Conservation (phyloP, 108 stramenopile genomes). For the Stephanodiscus triporus region DNA sequence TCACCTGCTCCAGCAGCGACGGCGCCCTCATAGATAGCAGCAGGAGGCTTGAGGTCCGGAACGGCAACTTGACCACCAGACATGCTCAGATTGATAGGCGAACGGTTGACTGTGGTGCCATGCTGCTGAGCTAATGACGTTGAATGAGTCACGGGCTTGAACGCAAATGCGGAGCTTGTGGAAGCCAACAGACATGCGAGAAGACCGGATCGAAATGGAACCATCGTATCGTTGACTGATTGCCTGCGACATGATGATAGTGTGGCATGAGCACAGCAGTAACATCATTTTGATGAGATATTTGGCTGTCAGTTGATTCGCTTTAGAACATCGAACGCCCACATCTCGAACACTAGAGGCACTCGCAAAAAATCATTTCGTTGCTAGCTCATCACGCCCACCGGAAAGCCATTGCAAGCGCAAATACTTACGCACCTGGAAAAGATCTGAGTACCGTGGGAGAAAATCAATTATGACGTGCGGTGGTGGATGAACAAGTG, state of each 20-base stretch:
- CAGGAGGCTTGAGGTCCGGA: conserved; percentile 69
- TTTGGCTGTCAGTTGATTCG: neutral
- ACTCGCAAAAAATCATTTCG: too few relatives aligned
- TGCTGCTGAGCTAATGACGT: conserved; percentile 29
- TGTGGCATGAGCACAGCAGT: neutral
- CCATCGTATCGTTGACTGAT: conserved; percentile 14
- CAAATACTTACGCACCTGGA: too few relatives aligned
- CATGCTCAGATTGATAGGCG: conserved; percentile 54
- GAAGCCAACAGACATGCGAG: conserved; percentile 42
- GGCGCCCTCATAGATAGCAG: conserved; percentile 77
- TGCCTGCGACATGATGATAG: neutral
- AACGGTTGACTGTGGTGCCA: conserved; percentile 12
- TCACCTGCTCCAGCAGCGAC: conserved; percentile 73
- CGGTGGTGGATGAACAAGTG: too few relatives aligned
- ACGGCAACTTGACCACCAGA: conserved; percentile 52
- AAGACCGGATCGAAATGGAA: conserved; percentile 40
- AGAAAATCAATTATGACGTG: too few relatives aligned
- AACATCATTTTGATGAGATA: neutral
- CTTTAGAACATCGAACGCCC: neutral
- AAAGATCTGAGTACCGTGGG: too few relatives aligned
- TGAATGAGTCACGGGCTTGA: conserved; percentile 31
- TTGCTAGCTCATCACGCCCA: too few relatives aligned
- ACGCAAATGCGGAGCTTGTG: conserved; percentile 47
- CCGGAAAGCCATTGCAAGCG: too few relatives aligned
- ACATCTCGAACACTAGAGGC: too few relatives aligned